Evolutionary conservation across 2,329 filamentous ascomycete species (phyloP), one percentile per base, ranked within the genome.

Genomic region (Fusarium camptoceras): DNA sequence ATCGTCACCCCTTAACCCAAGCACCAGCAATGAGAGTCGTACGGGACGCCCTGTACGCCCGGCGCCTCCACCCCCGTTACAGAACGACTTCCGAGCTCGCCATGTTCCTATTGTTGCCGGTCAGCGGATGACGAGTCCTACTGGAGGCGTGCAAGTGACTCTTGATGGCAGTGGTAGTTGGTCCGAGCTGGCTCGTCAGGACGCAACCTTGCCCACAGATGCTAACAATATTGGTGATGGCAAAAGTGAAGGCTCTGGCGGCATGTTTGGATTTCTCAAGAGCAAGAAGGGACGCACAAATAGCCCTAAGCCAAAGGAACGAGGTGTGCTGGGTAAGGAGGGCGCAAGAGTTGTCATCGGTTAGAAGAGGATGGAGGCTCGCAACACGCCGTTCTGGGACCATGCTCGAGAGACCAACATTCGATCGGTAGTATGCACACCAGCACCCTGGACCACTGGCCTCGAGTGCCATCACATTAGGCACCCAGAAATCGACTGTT

Each of bases 271-370:
- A 2, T 97, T 99, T 79, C 84, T 98, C 65, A 93, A 88, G 70
- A 87, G 94, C 76, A 97, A 97, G 83, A 97, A 93, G 83, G 94
- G 94, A 28, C 87, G 94, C 68, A 94, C 94, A 58, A 90, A 94
- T 80, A 98, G 94, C 78, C 96, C 96, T 3, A 98, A 97, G 82
- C 94, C 94, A 27, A 95, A 94, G 79, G 94, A 98, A 82, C 88
- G 94, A 58, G 96, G 96, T 62, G 94, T 99, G 10, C 78, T 99
- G 62, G 96, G 96, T 60, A 98, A 98, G 78, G 94, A 98, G 79
- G 96, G 96, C 18, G 94, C 96, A 14, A 87, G 96, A 78, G 91
- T 94, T 70, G 88, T 95, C 59, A 91, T 95, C 76, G 90, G 88
- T 74, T 92, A 83, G 68, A 72, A 50, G 54, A 51, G 54, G 73